Evolutionary conservation across 345 rosid species (phyloP).

Genomic region (Syzygium oleosum): DNA sequence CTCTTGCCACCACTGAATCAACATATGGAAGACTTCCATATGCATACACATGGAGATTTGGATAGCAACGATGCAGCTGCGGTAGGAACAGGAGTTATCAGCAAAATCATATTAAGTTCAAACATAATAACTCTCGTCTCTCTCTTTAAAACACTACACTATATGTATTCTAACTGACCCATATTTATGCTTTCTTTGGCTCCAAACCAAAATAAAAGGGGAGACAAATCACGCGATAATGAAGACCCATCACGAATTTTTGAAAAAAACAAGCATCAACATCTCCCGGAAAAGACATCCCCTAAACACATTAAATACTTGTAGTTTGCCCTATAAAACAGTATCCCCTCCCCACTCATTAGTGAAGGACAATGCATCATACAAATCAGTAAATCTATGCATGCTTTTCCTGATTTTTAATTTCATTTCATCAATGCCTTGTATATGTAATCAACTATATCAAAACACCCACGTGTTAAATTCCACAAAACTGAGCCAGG

Average conservation of each 20-base stretch:
- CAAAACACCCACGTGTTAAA: not conserved
- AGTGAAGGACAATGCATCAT: not conserved
- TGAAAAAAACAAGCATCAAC: not conserved
- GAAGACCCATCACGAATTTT: not conserved
- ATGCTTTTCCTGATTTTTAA: not conserved
- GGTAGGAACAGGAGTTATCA: not conserved
- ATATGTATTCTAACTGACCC: not conserved
- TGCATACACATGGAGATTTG: constrained; percentile 63
- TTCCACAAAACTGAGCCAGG: not conserved
- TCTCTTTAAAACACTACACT: not conserved
- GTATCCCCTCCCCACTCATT: not conserved
- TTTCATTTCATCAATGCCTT: not conserved
- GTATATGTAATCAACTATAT: not conserved
- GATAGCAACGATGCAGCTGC: constrained; percentile 55
- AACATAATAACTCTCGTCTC: no score
- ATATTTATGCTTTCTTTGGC: not conserved
- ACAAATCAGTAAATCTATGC: not conserved
- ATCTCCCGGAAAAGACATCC: not conserved
- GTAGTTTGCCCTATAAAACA: not conserved
- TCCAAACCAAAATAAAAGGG: not conserved
- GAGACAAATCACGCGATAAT: not conserved
- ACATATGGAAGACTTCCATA: constrained; percentile 88
- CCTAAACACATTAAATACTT: not conserved
- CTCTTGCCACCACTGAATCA: constrained; percentile 64
- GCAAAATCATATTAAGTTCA: not conserved